Percentiles rank a stretch among this genome's conserved stretches.
Conservation (phyloP, 139 green algal species). For the Pycnococcus provasolii region DNA sequence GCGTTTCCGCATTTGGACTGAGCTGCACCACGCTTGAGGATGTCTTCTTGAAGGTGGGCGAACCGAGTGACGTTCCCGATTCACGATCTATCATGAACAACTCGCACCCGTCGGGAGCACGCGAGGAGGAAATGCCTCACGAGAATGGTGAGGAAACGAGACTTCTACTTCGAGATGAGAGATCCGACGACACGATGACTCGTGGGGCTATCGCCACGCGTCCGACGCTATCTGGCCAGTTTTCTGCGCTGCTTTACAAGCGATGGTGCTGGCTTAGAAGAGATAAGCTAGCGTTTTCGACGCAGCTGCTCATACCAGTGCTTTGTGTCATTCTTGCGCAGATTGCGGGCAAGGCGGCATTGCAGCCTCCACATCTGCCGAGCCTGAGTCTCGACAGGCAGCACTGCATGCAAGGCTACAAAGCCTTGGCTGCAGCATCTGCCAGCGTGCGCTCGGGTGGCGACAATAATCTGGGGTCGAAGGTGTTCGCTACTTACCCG, state of each 20-base stretch:
- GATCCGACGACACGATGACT: too few species aligned
- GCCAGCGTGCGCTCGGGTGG: not conserved
- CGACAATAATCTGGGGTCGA: not conserved
- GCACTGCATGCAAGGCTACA: not conserved
- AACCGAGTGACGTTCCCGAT: not conserved
- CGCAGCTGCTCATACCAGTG: constrained; percentile 24
- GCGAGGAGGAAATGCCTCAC: too few species aligned
- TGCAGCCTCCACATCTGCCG: not conserved
- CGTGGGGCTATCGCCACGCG: too few species aligned
- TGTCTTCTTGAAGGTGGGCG: constrained; percentile 26
- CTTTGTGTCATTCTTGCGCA: constrained; percentile 17
- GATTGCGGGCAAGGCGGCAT: not conserved
- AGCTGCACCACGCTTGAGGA: constrained; percentile 29
- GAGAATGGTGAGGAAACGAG: too few species aligned
- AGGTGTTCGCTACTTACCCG: not conserved
- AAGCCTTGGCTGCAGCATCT: not conserved
- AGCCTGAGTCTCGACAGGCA: not conserved
- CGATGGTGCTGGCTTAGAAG: constrained; percentile 5
- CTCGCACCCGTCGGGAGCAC: too few species aligned
- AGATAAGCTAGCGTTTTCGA: not conserved
- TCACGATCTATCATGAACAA: too few species aligned
- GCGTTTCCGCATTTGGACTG: constrained; percentile 12
- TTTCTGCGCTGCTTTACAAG: constrained; percentile 19
- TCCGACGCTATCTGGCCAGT: not conserved
- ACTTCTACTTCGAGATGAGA: too few species aligned